phyloP scores from a whole-genome alignment of 139 green algal genomes.

The Coelastrella sp. region DNA sequence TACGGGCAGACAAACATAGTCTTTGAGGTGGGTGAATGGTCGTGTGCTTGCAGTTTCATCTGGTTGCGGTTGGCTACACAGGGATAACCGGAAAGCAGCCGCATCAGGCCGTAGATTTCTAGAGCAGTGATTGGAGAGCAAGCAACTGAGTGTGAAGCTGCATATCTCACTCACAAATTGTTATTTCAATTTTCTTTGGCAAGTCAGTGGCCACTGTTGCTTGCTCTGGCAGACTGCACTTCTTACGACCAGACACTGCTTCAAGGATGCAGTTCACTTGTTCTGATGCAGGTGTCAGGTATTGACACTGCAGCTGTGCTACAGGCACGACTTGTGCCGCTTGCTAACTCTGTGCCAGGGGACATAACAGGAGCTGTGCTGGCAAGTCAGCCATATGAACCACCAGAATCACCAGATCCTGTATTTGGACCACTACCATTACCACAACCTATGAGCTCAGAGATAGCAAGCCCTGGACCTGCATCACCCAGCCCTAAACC shows the following conservation, averaged over 20 bases:
- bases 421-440: neutral
- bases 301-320: neutral
- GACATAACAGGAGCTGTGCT: neutral
- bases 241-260: neutral
- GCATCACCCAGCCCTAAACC: neutral
- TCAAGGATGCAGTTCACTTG: neutral
- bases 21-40: neutral
- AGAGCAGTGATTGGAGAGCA: no score
- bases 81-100: no score
- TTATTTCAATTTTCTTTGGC: no score
- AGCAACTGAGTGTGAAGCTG: no score
- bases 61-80: no score
- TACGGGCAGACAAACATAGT: neutral
- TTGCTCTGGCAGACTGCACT: neutral
- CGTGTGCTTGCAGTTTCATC: no score
- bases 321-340: neutral
- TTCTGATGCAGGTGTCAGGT: conserved; percentile 7
- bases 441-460: no score
- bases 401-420: neutral
- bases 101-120: no score
- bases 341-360: neutral
- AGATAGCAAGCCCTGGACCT: neutral
- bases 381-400: neutral
- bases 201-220: no score
- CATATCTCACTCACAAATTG: no score